phyloP scores from a whole-genome alignment of 208 protist species.

The Leishmania amazonensis region DNA sequence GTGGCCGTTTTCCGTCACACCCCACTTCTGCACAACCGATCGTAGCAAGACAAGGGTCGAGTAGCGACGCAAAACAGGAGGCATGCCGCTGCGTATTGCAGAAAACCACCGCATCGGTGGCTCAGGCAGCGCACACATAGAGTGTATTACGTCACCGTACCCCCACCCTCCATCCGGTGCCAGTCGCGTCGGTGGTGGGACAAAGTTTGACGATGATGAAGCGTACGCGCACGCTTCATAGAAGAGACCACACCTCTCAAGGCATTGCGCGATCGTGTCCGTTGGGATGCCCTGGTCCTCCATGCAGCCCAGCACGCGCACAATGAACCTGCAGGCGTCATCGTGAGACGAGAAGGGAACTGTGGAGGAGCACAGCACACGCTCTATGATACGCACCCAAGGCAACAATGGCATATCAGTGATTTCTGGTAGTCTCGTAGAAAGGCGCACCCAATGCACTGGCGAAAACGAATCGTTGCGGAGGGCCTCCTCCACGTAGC shows the following conservation, averaged over 20 bases:
- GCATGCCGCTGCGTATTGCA: constrained; percentile 12
- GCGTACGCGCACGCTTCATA: constrained; percentile 33
- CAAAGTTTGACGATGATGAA: constrained; percentile 10
- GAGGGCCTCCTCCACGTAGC: constrained; percentile 7
- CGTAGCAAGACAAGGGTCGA: constrained; percentile 23
- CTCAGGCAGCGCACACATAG: constrained; percentile 26
- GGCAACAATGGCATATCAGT: not conserved
- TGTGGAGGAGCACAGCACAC: not conserved
- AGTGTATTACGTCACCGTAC: constrained; percentile 15
- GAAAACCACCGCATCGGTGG: constrained; percentile 14
- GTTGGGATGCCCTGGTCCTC: not conserved
- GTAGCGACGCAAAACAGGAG: constrained; percentile 25
- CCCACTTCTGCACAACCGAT: constrained; percentile 11
- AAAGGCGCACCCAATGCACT: constrained; percentile 14
- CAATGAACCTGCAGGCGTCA: constrained; percentile 15
- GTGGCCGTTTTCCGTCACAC: constrained; percentile 4
- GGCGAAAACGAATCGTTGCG: constrained; percentile 3
- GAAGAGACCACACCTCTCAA: constrained; percentile 16
- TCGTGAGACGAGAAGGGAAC: constrained; percentile 8
- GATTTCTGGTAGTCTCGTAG: not conserved
- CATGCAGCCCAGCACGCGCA: constrained; percentile 7
- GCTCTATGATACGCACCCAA: constrained; percentile 1
- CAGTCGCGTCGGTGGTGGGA: not conserved
- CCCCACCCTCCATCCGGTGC: not conserved
- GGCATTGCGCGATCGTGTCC: not conserved